Evolutionary conservation across 805 yeast genomes (phyloP).

Genomic region (Yarrowia sp.): DNA sequence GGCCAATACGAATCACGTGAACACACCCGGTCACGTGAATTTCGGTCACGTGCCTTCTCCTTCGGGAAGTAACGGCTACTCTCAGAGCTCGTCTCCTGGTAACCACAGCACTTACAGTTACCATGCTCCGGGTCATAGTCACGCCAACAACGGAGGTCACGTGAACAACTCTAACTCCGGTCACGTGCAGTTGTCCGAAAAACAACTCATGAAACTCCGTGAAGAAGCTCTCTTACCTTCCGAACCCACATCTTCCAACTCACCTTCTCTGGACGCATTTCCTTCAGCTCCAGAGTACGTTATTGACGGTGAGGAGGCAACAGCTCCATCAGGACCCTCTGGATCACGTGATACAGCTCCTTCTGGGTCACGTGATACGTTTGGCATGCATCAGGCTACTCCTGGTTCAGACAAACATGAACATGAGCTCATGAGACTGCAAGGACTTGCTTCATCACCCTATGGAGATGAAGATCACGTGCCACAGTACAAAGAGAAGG

Average conservation of each 20-base stretch:
- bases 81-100: too few species aligned
- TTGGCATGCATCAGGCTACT: too few species aligned
- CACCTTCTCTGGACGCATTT: conserved; percentile 7
- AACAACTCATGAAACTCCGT: conserved; percentile 51
- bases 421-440: not conserved
- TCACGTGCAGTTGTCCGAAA: conserved; percentile 44
- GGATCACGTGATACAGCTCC: not conserved
- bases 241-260: conserved; percentile 41
- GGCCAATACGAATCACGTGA: not conserved
- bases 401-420: conserved; percentile 1
- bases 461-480: conserved; percentile 14
- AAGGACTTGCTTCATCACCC: not conserved
- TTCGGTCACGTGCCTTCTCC: conserved; percentile 10
- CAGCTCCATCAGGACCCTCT: too few species aligned
- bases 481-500: conserved; percentile 23
- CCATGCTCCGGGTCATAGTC: not conserved
- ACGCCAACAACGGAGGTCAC: not conserved
- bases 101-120: not conserved
- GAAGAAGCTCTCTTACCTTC: conserved; percentile 67
- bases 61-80: not conserved
- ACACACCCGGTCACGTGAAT: not conserved
- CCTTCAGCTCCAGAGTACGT: conserved; percentile 19
- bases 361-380: not conserved
- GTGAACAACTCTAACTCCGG: not conserved
- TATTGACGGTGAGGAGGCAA: not conserved